phyloP scores from a whole-genome alignment of 805 yeast species.

The Candida argentea region DNA sequence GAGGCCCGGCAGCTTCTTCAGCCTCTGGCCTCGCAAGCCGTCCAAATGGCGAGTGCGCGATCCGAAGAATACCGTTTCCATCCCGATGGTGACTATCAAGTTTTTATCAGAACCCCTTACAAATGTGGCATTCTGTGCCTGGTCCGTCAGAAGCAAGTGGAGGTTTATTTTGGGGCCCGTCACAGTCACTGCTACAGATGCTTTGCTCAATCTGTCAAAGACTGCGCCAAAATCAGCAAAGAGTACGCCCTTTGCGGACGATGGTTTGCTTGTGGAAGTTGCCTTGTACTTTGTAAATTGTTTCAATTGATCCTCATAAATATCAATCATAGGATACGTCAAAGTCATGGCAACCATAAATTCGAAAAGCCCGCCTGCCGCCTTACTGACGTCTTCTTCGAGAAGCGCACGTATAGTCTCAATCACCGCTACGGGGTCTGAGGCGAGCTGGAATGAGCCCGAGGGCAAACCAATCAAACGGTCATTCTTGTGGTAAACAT shows the following conservation, averaged over 20 bases:
- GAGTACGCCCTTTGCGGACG: not conserved
- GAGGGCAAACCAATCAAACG: slow-evolving; percentile 28
- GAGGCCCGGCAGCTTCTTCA: not conserved
- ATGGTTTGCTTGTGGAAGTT: slow-evolving; percentile 1
- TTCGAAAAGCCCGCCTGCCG: slow-evolving; percentile 6
- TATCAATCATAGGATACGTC: slow-evolving; percentile 24
- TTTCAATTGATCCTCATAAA: slow-evolving; percentile 29
- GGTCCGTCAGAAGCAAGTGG: slow-evolving; percentile 20
- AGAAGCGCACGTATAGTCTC: slow-evolving; percentile 9
- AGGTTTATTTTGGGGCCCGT: slow-evolving; percentile 20
- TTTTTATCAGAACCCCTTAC: slow-evolving; percentile 18
- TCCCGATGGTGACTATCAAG: slow-evolving; percentile 12
- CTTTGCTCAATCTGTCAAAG: slow-evolving; percentile 8
- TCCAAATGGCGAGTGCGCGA: slow-evolving; percentile 16
- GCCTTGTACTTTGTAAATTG: not conserved
- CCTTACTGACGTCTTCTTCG: slow-evolving; percentile 3
- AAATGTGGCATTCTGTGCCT: slow-evolving; percentile 6
- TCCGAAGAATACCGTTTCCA: slow-evolving; percentile 16
- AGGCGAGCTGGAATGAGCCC: slow-evolving; percentile 14
- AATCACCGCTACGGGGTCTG: slow-evolving; percentile 14
- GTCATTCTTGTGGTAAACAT: slow-evolving; percentile 17
- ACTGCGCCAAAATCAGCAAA: slow-evolving; percentile 2
- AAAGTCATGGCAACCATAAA: slow-evolving; percentile 12
- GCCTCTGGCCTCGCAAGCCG: slow-evolving; percentile 8
- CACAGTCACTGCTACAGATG: slow-evolving; percentile 15